Evolutionary conservation across 2,329 filamentous ascomycete genomes (phyloP).

Genomic region (Chrysoporthe austroafricana): DNA sequence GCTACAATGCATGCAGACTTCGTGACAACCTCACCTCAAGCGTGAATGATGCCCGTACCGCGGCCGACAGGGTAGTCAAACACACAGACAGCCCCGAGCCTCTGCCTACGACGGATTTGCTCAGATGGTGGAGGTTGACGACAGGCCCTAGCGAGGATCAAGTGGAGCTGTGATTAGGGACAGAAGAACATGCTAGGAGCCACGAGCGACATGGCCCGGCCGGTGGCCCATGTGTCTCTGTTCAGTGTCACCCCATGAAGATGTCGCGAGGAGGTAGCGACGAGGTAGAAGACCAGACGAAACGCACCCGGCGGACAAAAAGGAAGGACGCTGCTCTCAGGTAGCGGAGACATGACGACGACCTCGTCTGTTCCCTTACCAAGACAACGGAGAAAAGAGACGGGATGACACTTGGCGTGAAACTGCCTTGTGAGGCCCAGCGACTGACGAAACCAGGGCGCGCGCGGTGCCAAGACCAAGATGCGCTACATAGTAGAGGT

Average conservation of each 20-base stretch:
- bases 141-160: slow-evolving; percentile 3
- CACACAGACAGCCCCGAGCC: background rate
- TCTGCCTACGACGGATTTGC: background rate
- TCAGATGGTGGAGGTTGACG: background rate
- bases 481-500: background rate
- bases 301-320: slow-evolving; percentile 2
- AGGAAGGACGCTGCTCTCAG: background rate
- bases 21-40: slow-evolving; percentile 10
- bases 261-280: slow-evolving; percentile 16
- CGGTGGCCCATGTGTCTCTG: background rate
- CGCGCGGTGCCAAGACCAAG: background rate
- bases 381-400: slow-evolving; percentile 4
- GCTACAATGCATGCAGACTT: background rate
- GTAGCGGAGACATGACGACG: background rate
- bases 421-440: slow-evolving; percentile 10
- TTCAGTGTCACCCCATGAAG: slow-evolving; percentile 7
- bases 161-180: background rate
- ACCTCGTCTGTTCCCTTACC: background rate
- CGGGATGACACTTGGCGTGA: slow-evolving; percentile 23
- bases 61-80: background rate
- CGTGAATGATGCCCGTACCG: background rate
- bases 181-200: background rate
- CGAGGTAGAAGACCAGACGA: slow-evolving; percentile 26
- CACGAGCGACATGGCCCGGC: too few relatives aligned
- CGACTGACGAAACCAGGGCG: slow-evolving; percentile 19